Evolutionary conservation across 176 grass and related monocot genomes (phyloP).

Genomic region (Tillandsia fasciculata): DNA sequence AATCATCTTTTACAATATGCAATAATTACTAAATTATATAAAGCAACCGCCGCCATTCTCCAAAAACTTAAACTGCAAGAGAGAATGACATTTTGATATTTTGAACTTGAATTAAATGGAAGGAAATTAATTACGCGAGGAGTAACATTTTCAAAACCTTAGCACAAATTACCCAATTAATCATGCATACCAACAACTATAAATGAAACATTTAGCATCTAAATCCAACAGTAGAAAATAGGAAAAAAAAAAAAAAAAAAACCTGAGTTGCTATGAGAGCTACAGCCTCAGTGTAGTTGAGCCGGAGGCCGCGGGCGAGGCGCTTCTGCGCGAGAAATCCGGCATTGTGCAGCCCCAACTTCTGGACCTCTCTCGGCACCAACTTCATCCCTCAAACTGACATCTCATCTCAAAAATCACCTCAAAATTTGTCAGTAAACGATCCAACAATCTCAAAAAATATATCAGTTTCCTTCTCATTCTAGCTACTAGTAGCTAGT

Average conservation of each 20-base stretch:
- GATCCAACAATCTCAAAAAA: not conserved
- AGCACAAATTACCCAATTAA: not conserved
- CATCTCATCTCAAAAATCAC: not conserved
- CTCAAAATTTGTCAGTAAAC: not conserved
- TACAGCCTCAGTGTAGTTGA: slow-evolving; percentile 77
- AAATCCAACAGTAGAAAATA: not conserved
- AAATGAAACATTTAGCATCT: not conserved
- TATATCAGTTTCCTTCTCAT: too few relatives aligned
- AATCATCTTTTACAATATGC: too few relatives aligned
- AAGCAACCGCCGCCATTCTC: too few relatives aligned
- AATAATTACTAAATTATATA: too few relatives aligned
- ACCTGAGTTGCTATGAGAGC: slow-evolving; percentile 86
- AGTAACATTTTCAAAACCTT: not conserved
- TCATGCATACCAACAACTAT: not conserved
- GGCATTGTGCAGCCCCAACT: slow-evolving; percentile 76
- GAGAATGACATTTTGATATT: too few relatives aligned
- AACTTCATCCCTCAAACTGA: slow-evolving; percentile 45
- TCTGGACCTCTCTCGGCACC: slow-evolving; percentile 65
- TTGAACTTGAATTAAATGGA: too few relatives aligned
- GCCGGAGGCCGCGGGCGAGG: slow-evolving; percentile 67
- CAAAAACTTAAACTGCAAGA: too few relatives aligned
- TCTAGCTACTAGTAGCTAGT: too few relatives aligned
- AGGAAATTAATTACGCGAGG: too few relatives aligned
- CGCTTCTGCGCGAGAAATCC: slow-evolving; percentile 92
- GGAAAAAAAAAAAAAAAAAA: not conserved